A percentile compares a stretch with the other conserved stretches of the same genome.
phyloP scores from a whole-genome alignment of 768 basidiomycete species.

The Omphalotus guepiniiformis region DNA sequence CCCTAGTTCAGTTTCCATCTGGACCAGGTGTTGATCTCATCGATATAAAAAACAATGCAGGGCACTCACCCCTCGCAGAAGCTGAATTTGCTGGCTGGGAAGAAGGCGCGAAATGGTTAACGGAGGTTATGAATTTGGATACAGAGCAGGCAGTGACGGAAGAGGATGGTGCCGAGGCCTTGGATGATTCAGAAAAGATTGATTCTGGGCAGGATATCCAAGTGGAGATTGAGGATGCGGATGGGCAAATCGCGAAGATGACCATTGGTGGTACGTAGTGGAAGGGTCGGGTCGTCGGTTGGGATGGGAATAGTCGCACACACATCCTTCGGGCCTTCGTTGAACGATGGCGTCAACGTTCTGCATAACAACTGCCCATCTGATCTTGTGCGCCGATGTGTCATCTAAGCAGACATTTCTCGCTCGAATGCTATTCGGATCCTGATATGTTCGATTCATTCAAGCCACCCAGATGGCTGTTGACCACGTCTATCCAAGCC shows the following conservation, averaged over 20 bases:
- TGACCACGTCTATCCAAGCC: too few relatives aligned
- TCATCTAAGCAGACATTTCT: too few relatives aligned
- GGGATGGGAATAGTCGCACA: too few relatives aligned
- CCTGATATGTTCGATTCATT: too few relatives aligned
- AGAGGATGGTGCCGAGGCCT: conserved; percentile 31
- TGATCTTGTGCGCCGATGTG: too few relatives aligned
- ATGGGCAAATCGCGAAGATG: conserved; percentile 66
- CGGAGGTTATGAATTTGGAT: conserved; percentile 75
- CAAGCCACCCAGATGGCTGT: too few relatives aligned
- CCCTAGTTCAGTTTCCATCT: conserved; percentile 49
- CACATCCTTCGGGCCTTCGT: too few relatives aligned
- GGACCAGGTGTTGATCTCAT: conserved; percentile 68
- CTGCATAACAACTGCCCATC: too few relatives aligned
- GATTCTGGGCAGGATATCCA: conserved; percentile 44
- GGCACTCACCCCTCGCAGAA: conserved; percentile 74
- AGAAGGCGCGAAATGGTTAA: conserved; percentile 81
- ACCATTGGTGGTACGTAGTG: conserved; percentile 44
- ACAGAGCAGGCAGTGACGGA: conserved; percentile 33
- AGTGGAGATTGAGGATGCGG: conserved; percentile 69
- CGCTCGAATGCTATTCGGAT: too few relatives aligned
- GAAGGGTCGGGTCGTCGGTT: too few relatives aligned
- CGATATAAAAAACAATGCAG: conserved; percentile 70
- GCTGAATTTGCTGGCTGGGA: conserved; percentile 79
- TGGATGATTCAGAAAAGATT: conserved; percentile 23
- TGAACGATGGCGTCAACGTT: too few relatives aligned